Percentiles rank a stretch among this genome's conserved stretches.
Evolutionary conservation across 495 filamentous ascomycete species (phyloP).

Genomic region (Daldinia childiae): DNA sequence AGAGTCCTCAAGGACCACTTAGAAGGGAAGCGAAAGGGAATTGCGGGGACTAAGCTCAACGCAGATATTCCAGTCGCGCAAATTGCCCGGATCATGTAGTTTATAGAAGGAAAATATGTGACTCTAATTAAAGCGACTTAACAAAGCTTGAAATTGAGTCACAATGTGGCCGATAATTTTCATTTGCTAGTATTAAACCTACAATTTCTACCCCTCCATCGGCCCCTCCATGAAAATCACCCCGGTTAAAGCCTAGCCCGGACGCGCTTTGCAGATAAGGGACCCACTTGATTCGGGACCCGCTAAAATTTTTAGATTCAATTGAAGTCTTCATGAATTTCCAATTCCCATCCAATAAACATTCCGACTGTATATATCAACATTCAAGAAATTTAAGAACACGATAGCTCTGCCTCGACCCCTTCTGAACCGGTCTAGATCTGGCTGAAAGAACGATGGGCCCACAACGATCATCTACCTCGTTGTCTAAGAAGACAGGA

Average conservation of each 20-base stretch:
- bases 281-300: conserved; percentile 13
- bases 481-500: conserved; percentile 38
- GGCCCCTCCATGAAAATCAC: conserved; percentile 24
- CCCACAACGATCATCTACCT: conserved; percentile 34
- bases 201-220: conserved; percentile 40
- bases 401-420: not conserved
- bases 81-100: conserved; percentile 25
- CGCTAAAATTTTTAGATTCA: conserved; percentile 43
- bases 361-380: not conserved
- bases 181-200: conserved; percentile 12
- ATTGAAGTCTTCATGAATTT: conserved; percentile 1
- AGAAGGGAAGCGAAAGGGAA: conserved; percentile 3
- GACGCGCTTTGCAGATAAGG: not conserved
- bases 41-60: conserved; percentile 22
- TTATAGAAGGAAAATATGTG: conserved; percentile 21
- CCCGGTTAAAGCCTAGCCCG: conserved; percentile 3
- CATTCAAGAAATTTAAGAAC: not conserved
- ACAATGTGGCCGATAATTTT: conserved; percentile 34
- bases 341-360: not conserved
- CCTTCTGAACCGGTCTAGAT: not conserved
- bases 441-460: conserved; percentile 22
- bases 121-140: conserved; percentile 8
- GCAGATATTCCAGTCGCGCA: conserved; percentile 23
- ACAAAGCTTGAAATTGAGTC: conserved; percentile 32
- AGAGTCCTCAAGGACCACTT: conserved; percentile 12